These are phyloP conservation scores for Paraconiothyrium sp. DNA, from an alignment of 2,329 filamentous ascomycete species.

Conservation along the genomic window DNA sequence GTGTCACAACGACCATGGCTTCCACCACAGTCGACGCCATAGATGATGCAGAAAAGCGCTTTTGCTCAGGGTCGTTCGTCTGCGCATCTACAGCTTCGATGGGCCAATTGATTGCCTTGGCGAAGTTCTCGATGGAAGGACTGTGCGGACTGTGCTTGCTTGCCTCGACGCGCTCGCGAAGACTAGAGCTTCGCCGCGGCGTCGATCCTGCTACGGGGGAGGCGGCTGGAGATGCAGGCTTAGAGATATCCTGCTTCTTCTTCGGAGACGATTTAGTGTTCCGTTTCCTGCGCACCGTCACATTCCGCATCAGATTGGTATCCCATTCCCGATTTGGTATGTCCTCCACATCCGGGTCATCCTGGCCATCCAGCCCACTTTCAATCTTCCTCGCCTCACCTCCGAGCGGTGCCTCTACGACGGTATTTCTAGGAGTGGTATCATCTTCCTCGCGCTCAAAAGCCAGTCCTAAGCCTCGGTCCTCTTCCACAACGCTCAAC, in stretches of 20 bases:
- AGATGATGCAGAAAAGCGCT: slow-evolving; percentile 61
- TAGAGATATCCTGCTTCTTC: slow-evolving; percentile 21
- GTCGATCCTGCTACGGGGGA: slow-evolving; percentile 33
- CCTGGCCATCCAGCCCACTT: slow-evolving; percentile 29
- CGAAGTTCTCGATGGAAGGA: slow-evolving; percentile 59
- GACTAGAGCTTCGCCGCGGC: slow-evolving; percentile 35
- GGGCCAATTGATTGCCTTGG: slow-evolving; percentile 62
- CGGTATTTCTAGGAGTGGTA: slow-evolving; percentile 42
- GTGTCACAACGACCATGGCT: slow-evolving; percentile 63
- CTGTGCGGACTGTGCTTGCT: slow-evolving; percentile 44
- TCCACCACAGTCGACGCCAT: slow-evolving; percentile 64
- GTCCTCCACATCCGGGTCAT: slow-evolving; percentile 30
- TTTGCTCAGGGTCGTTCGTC: slow-evolving; percentile 43
- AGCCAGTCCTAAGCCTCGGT: slow-evolving; percentile 46
- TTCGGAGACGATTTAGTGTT: slow-evolving; percentile 36
- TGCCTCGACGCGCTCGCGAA: slow-evolving; percentile 46
- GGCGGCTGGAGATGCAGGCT: slow-evolving; percentile 28
- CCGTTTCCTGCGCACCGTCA: slow-evolving; percentile 51
- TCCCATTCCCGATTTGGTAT: slow-evolving; percentile 52
- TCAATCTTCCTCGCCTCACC: slow-evolving; percentile 24
- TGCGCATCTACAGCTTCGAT: slow-evolving; percentile 43
- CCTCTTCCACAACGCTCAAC: slow-evolving; percentile 42
- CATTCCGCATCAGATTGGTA: slow-evolving; percentile 53
- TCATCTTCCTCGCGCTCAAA: slow-evolving; percentile 46
- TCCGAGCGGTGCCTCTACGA: slow-evolving; percentile 14